Evolutionary conservation across 2,329 filamentous ascomycete species (phyloP), one percentile per base, ranked within the genome.

Genomic region (Boeremia lycopersici): DNA sequence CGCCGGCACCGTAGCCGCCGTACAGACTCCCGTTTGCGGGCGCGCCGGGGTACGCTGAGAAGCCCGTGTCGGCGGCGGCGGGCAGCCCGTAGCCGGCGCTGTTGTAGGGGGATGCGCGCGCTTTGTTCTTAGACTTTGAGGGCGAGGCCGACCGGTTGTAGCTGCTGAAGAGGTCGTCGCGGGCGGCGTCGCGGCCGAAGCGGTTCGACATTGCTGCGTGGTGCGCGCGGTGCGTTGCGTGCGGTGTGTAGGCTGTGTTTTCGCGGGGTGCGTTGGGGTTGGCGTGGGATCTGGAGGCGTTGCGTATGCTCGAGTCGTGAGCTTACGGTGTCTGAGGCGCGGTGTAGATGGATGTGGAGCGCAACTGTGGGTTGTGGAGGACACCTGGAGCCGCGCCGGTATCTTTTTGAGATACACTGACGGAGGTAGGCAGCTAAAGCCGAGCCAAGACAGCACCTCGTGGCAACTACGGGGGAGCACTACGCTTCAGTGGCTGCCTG

Each of bases 81-180:
- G 56, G 52, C 12, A 55, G 41, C 7, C 46, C 52, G 31, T 55
- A 55, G n/a, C 52, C 52, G 2, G 46, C 52, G 12, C 17, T 45
- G 50, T 53, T 58, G 56, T 69, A 69, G 3, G 67, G 56, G 3
- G 53, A 54, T 10, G 46, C 41, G 36, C 52, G 52, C 19, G 65
- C 30, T 45, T 65, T 69, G 47, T 61, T 57, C 47, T 70, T 72
- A 29, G 60, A 45, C 61, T 75, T 76, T 10, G 73, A 76, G 59
- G 71, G 71, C 31, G 74, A 76, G 48, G 72, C 62, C 52, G 59
- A 60, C 50, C 71, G 71, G 60, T 76, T 72, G 65, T 77, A 77
- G 51, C 63, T 62, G 61, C 63, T 67, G 69, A 78, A 78, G 65
- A 78, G 74, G 65, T 75, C 70, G 61, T 74, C 62, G 59, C 67